Percentiles rank a stretch among this genome's conserved stretches.
Evolutionary conservation across 192 early-diverging fungal species (phyloP).

Genomic region (Mortierella hygrophila): DNA sequence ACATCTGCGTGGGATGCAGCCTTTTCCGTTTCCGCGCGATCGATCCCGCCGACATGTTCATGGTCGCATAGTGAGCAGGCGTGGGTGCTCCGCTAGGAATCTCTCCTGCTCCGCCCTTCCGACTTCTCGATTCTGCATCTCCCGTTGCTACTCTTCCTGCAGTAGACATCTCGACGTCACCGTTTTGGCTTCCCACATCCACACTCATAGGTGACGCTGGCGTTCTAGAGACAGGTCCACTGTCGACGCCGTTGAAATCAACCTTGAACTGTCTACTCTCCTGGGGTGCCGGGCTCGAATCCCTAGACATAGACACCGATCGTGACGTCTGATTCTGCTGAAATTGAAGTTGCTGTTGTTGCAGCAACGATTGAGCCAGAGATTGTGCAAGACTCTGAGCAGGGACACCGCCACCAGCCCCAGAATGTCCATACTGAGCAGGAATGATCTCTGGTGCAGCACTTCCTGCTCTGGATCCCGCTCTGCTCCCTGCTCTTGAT

Average conservation of each 20-base stretch:
- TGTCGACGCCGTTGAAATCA: constrained; percentile 20
- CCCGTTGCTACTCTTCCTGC: background rate
- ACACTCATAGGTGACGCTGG: constrained; percentile 33
- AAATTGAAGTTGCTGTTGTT: constrained; percentile 27
- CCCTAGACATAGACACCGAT: constrained; percentile 13
- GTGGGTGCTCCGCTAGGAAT: constrained; percentile 24
- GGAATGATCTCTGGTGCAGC: constrained; percentile 21
- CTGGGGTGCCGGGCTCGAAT: constrained; percentile 19
- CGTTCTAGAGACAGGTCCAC: constrained; percentile 1
- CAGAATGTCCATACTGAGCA: constrained; percentile 18
- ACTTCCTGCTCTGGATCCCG: constrained; percentile 38
- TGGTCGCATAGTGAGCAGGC: constrained; percentile 24
- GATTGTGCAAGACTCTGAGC: constrained; percentile 48
- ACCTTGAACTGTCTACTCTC: constrained; percentile 14
- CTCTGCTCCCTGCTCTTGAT: constrained; percentile 29
- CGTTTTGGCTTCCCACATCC: constrained; percentile 4
- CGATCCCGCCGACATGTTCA: constrained; percentile 43
- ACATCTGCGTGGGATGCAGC: constrained; percentile 52
- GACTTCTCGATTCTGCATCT: background rate
- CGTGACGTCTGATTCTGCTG: constrained; percentile 5
- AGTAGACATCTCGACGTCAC: constrained; percentile 31
- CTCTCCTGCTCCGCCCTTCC: background rate
- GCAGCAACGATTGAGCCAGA: constrained; percentile 34
- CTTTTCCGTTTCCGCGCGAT: constrained; percentile 46
- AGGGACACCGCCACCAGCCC: constrained; percentile 17